These are phyloP conservation scores for Astragalus membranaceus DNA, from an alignment of 306 rosid species.

Conservation along the genomic window DNA sequence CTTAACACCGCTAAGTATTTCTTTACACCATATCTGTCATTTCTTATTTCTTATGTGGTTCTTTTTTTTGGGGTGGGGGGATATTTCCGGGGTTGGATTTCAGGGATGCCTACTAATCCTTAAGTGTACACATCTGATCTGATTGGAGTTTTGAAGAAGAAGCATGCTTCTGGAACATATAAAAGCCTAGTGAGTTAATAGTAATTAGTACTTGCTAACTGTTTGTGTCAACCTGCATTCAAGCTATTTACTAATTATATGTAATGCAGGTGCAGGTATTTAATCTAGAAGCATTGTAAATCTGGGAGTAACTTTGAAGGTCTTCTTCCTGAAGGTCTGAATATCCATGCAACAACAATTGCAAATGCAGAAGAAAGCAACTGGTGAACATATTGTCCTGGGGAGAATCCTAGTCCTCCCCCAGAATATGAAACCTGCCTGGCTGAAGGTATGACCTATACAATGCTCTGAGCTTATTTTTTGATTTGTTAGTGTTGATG, in stretches of 20 bases:
- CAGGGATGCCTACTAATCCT: conserved; percentile 83
- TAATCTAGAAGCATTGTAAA: conserved; percentile 94
- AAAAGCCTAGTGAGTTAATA: conserved; percentile 54
- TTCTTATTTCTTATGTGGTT: not conserved
- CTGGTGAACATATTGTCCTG: conserved; percentile 95
- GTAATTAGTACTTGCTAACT: conserved; percentile 10
- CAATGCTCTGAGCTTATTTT: no score
- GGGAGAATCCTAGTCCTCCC: conserved; percentile 80
- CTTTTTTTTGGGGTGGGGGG: not conserved
- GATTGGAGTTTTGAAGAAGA: conserved; percentile 62
- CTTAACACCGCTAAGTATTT: not conserved
- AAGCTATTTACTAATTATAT: not conserved
- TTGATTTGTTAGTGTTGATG: no score
- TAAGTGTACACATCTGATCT: conserved; percentile 59
- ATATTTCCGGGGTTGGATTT: conserved; percentile 8
- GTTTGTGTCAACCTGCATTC: not conserved
- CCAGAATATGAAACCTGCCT: conserved; percentile 80
- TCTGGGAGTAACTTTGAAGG: conserved; percentile 96
- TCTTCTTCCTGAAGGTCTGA: conserved; percentile 72
- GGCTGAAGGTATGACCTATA: conserved; percentile 87
- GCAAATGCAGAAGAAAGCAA: conserved; percentile 86
- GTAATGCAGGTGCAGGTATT: conserved; percentile 52
- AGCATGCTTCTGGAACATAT: conserved; percentile 76
- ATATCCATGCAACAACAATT: conserved; percentile 85
- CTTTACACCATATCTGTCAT: not conserved